Base-by-base conservation (phyloP, 2,329 filamentous ascomycete genomes). In the Aurifilum marmelostoma region DNA sequence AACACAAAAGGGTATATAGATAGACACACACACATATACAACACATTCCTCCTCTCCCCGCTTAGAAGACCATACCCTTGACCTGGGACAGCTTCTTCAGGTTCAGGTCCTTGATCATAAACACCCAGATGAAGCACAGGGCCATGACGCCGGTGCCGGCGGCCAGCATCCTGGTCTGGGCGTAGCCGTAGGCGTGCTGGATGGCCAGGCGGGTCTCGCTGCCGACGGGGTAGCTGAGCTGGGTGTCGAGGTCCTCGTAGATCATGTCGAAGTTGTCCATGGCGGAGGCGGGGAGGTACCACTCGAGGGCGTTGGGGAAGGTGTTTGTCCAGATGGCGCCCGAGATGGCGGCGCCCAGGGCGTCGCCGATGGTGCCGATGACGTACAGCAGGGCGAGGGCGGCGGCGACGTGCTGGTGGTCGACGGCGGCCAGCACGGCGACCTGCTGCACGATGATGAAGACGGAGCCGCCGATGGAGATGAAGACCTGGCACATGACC, bases 391-490 rank as follows among this genome's bases (percentile, higher is more conserved):
- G 73, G 0, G 83, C 82, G 27, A 86, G 78, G 1, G 79, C 81
- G 4, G 82, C 82, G 34, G 87, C 85, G 6, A 88, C 80, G 56
- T 87, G 82, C 65, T 85, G 81, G 64, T 88, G 86, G 68, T 83
- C 83, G 21, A 84, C 83, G 2, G 84, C 82, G 0, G 85, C 81
- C 76, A 89, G 85, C 54, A 89, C 83, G 6, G 87, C 85, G 72
- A 90, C 84, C 70, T 90, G 84, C 71, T 86, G 79, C 67, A 82
- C 81, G 70, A 88, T 82, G 37, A 88, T 82, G 14, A 87, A 79
- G 32, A 84, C 85, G 66, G 83, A 83, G 16, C 85, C 85, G 16
- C 81, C 81, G 82, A 84, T 81, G 14, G 81, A 83, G 63, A 84
- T 86, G 66, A 81, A 80, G 65, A 83, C 74, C 72, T 83, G 75